A percentile compares a stretch with the other conserved stretches of the same genome.
phyloP scores from a whole-genome alignment of 2,329 filamentous ascomycete genomes.

The Hymenoscyphus fraxineus region DNA sequence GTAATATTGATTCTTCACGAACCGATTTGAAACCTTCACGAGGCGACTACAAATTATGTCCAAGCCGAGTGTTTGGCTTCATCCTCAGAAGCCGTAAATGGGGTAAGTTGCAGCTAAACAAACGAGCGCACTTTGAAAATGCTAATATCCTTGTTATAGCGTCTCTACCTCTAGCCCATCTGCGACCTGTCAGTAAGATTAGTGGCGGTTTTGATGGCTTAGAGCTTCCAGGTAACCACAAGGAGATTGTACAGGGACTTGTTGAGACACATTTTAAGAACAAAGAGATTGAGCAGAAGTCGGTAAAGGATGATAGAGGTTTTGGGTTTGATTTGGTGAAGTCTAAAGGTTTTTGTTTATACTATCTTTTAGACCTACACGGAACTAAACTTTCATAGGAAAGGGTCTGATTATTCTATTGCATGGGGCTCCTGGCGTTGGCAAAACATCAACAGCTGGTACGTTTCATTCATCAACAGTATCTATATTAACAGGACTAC shows the following conservation, averaged over 20 bases:
- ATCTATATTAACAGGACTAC: neutral
- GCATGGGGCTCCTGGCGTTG: conserved; percentile 46
- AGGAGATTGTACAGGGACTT: conserved; percentile 24
- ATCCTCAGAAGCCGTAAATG: neutral
- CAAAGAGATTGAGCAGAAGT: neutral
- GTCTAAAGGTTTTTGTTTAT: neutral
- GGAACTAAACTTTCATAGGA: too few relatives aligned
- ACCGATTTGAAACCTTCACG: neutral
- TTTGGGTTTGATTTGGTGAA: neutral
- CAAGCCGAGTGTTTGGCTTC: neutral
- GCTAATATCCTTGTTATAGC: neutral
- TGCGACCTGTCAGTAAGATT: neutral
- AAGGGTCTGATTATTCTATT: conserved; percentile 40
- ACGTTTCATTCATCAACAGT: neutral
- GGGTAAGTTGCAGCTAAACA: neutral
- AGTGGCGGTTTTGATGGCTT: conserved; percentile 39
- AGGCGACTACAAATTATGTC: neutral
- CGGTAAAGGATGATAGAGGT: neutral
- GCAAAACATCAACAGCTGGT: conserved; percentile 44
- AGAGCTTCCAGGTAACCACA: conserved; percentile 25
- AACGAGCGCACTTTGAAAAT: too few relatives aligned
- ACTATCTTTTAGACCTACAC: neutral
- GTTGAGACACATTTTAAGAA: conserved; percentile 23
- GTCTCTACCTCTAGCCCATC: neutral
- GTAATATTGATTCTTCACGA: neutral